These are phyloP conservation scores for Carex myosuroides DNA, from an alignment of 176 grass and related monocot genomes.

Conservation along the genomic window DNA sequence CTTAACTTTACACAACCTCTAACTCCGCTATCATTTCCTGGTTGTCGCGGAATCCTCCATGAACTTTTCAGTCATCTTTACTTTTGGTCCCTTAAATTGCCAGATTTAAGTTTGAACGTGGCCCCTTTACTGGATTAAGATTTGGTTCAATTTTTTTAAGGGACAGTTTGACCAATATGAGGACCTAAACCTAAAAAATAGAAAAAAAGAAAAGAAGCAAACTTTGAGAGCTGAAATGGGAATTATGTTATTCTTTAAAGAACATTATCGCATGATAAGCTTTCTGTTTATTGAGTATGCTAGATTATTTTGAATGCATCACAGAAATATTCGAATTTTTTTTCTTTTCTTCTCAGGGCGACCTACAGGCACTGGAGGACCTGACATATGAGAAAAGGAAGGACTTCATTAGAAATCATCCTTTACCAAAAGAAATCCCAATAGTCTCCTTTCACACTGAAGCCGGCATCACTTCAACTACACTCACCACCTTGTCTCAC, in stretches of 20 bases:
- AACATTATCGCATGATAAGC: not conserved
- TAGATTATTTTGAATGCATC: not conserved
- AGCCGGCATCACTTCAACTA: slow-evolving; percentile 59
- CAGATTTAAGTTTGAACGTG: not conserved
- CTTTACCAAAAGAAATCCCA: slow-evolving; percentile 55
- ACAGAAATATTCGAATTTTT: not conserved
- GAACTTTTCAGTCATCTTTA: not conserved
- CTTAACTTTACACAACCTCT: not conserved
- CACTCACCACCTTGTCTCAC: slow-evolving; percentile 70
- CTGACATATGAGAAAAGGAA: slow-evolving; percentile 69
- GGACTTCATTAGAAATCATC: slow-evolving; percentile 54
- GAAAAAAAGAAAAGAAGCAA: not conserved
- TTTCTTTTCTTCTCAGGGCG: slow-evolving; percentile 46
- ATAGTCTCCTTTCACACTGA: slow-evolving; percentile 86
- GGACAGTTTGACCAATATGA: not conserved
- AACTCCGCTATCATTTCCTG: not conserved
- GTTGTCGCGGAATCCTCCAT: not conserved
- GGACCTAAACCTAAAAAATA: not conserved
- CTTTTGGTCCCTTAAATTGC: not conserved
- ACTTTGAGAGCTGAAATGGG: not conserved
- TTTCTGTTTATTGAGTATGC: not conserved
- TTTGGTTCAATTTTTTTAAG: not conserved
- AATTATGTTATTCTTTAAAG: not conserved
- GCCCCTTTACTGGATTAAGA: not conserved
- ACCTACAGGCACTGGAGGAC: slow-evolving; percentile 77